Evolutionary conservation across 208 protist species (phyloP), one percentile per base, ranked within the genome.

Genomic region (Crithidia sp.): DNA sequence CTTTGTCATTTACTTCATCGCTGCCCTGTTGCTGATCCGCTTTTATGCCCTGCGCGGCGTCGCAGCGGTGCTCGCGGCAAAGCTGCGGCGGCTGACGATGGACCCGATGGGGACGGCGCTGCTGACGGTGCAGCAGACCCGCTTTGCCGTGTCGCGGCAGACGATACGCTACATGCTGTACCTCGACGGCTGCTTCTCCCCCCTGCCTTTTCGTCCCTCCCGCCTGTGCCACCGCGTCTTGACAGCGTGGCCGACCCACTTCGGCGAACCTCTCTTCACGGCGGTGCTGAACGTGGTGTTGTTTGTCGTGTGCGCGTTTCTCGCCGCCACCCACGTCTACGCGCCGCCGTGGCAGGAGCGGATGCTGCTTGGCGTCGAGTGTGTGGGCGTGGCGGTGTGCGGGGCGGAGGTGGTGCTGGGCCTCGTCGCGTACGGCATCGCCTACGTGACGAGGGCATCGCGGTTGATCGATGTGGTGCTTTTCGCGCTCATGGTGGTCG

Each of bases 1-100:
- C 70, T 85, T 82, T 62, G 80, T 80, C 7, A 3, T 79, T 0
- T 85, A 79, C 67, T 77, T 86, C 67, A 45, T 91, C 4, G 40
- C 60, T 0, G 54, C 72, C 28, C 52, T 90, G n/a, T 40, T 90
- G 2, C 12, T 85, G 7, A 54, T 87, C 49, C 85, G 85, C 52
- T 82, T 83, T 12, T 71, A 84, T 55, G 77, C 67, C 14, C 62
- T 84, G 10, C 67, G 67, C 7, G 37, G 67, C 7, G 59, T 89
- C 14, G 67, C 76, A 40, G 82, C 82, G 5, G 58, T 81, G 54
- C 64, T 93, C 44, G 53, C 71, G 60, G 58, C 53, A 37, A 68
- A 67, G 55, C 65, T 74, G 47, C 71, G 70, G 59, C 56, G 60
- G n/a, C 9, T 54, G 17, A 50, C 54, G 45, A 66, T 71, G 53